These are phyloP conservation scores for Eimeria sp. DNA, from an alignment of 169 alveolate genomes.

Conservation along the genomic window DNA sequence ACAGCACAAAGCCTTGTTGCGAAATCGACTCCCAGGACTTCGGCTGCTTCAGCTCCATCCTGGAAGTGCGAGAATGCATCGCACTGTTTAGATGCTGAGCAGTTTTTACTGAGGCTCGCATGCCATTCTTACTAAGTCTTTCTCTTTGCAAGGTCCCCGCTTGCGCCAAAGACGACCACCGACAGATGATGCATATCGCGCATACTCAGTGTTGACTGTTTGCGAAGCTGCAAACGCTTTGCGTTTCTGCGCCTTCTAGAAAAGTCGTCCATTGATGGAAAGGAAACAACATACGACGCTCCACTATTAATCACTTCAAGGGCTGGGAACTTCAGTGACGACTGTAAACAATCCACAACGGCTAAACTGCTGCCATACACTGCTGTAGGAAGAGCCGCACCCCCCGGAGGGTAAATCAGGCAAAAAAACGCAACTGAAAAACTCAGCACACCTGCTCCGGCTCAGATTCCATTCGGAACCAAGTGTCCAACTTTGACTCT, in stretches of 20 bases:
- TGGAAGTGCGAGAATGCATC: neutral
- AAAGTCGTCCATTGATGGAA: conserved; percentile 73
- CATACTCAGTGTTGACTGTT: conserved; percentile 4
- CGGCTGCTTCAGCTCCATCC: neutral
- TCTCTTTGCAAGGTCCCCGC: conserved; percentile 88
- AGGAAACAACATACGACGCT: conserved; percentile 75
- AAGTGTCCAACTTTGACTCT: conserved; percentile 83
- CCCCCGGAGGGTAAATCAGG: neutral
- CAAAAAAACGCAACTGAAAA: neutral
- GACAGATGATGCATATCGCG: conserved; percentile 80
- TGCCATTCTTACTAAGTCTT: conserved; percentile 82
- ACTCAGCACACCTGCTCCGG: conserved; percentile 25
- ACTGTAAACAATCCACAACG: neutral
- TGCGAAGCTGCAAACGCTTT: conserved; percentile 8
- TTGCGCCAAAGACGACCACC: conserved; percentile 86
- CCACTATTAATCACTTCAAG: conserved; percentile 60
- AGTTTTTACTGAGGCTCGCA: neutral
- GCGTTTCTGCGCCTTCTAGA: conserved; percentile 34
- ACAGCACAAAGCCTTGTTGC: neutral
- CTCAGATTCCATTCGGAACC: conserved; percentile 81
- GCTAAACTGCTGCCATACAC: neutral
- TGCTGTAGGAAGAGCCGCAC: neutral
- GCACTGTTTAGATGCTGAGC: neutral
- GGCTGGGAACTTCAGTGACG: conserved; percentile 64
- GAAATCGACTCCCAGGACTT: neutral